Evolutionary conservation across 2,329 filamentous ascomycete species (phyloP).

Genomic region (Fonsecaea monophora): DNA sequence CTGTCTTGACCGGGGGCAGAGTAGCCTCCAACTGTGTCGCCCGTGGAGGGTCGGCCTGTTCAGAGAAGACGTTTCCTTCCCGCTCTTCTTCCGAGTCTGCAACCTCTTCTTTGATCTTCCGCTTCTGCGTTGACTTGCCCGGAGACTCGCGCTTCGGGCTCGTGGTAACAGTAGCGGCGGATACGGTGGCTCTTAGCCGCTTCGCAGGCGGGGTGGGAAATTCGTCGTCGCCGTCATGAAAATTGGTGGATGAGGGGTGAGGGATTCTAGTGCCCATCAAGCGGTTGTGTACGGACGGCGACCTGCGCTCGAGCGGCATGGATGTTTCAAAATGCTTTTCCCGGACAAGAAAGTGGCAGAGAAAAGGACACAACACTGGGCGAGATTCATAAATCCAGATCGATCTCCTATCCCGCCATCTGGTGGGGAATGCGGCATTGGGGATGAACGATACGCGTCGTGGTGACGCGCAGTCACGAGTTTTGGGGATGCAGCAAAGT

Average conservation of each 20-base stretch:
- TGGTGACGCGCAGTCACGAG: slow-evolving; percentile 14
- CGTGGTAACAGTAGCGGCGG: background rate
- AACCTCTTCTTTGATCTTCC: slow-evolving; percentile 43
- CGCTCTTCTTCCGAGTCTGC: slow-evolving; percentile 48
- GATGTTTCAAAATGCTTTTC: background rate
- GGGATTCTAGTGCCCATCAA: slow-evolving; percentile 41
- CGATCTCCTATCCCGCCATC: background rate
- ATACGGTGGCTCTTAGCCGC: slow-evolving; percentile 36
- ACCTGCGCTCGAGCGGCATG: slow-evolving; percentile 33
- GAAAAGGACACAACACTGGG: background rate
- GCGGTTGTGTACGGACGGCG: slow-evolving; percentile 38
- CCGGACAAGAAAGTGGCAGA: background rate
- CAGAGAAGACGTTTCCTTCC: slow-evolving; percentile 46
- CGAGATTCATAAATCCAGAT: background rate
- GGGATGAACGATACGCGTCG: background rate
- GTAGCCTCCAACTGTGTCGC: slow-evolving; percentile 74
- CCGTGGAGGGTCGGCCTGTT: slow-evolving; percentile 45
- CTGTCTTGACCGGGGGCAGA: slow-evolving; percentile 70
- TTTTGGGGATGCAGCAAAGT: background rate
- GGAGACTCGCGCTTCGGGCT: slow-evolving; percentile 33
- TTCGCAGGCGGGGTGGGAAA: slow-evolving; percentile 43
- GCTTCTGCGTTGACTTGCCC: slow-evolving; percentile 23
- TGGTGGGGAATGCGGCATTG: background rate
- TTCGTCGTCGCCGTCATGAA: slow-evolving; percentile 41
- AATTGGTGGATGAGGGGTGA: slow-evolving; percentile 43